Percentiles rank a stretch among this genome's conserved stretches.
These are phyloP conservation scores for carrot (Daucus carota) DNA, from an alignment of 129 eudicot genomes.

Conservation along the genomic window DNA sequence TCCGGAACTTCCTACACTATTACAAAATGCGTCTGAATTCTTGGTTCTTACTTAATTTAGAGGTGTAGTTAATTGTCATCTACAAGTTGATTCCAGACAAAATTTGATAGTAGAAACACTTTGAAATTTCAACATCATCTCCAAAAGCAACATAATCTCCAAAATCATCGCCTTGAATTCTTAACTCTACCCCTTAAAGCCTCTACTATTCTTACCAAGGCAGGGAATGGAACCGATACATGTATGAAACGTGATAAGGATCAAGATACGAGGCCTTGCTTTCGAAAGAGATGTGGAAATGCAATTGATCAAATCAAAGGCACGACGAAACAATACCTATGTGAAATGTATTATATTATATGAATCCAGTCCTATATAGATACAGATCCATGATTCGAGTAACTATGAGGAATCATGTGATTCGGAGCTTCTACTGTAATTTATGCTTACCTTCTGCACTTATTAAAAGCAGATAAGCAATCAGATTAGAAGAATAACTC, in stretches of 20 bases:
- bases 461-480: background rate
- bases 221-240: background rate
- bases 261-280: background rate
- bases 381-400: background rate
- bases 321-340: too few relatives aligned
- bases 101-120: background rate
- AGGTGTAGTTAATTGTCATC: background rate
- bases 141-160: background rate
- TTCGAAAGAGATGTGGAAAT: background rate
- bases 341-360: background rate
- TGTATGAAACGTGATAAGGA: background rate
- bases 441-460: background rate
- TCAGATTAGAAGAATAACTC: background rate
- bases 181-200: too few relatives aligned
- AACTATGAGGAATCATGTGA: background rate
- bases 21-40: background rate
- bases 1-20: background rate
- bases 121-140: too few relatives aligned
- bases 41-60: background rate
- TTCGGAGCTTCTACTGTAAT: background rate
- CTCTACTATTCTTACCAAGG: background rate
- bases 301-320: too few relatives aligned
- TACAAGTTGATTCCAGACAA: background rate
- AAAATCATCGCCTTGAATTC: background rate
- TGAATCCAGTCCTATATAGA: background rate